A percentile compares a stretch with the other conserved stretches of the same genome.
These are phyloP conservation scores for Umbellularia californica DNA, from an alignment of 164 flowering plant species.

Conservation along the genomic window DNA sequence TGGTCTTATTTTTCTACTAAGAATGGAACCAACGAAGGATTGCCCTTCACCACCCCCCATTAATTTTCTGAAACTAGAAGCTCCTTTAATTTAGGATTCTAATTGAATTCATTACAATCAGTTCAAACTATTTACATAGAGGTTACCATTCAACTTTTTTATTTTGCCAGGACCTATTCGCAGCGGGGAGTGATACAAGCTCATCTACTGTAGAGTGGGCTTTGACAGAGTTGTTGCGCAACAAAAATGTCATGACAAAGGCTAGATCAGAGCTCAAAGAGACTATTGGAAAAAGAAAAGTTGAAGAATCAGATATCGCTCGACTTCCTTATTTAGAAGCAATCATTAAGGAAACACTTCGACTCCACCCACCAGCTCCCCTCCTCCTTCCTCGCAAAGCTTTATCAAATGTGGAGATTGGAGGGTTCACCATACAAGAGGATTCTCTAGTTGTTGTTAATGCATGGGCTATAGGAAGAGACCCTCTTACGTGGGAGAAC, in stretches of 20 bases:
- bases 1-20: too few relatives aligned
- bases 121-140: too few relatives aligned
- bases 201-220: slow-evolving; percentile 4
- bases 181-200: slow-evolving; percentile 1
- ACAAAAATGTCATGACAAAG: neutral
- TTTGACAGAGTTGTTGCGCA: neutral
- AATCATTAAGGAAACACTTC: slow-evolving; percentile 16
- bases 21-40: too few relatives aligned
- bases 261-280: neutral
- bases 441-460: slow-evolving; percentile 32
- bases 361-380: slow-evolving; percentile 19
- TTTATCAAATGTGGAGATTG: slow-evolving; percentile 19
- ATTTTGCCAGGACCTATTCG: neutral
- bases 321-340: slow-evolving; percentile 19
- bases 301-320: slow-evolving; percentile 19
- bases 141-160: too few relatives aligned
- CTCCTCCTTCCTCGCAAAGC: slow-evolving; percentile 24
- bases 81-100: too few relatives aligned
- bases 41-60: too few relatives aligned
- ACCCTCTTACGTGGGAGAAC: slow-evolving; percentile 1
- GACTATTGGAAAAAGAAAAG: neutral
- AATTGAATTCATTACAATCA: too few relatives aligned
- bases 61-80: too few relatives aligned
- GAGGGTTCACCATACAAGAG: slow-evolving; percentile 28
- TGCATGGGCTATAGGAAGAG: slow-evolving; percentile 26